Evolutionary conservation across 768 basidiomycete species (phyloP).

Genomic region (Phylloporus rhodoxanthus): DNA sequence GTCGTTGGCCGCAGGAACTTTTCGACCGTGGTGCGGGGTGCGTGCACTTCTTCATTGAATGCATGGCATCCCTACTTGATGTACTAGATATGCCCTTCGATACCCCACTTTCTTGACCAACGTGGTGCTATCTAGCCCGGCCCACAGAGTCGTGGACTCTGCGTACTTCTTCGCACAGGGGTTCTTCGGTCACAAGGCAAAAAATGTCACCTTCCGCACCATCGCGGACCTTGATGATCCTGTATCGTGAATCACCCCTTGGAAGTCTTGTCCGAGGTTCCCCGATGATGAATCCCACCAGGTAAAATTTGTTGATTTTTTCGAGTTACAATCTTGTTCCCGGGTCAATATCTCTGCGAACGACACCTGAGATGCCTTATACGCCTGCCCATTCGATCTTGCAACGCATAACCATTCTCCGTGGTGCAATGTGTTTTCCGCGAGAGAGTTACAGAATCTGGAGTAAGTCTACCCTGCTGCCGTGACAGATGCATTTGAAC

Average conservation of each 20-base stretch:
- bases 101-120: constrained; percentile 20
- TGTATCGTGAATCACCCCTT: constrained; percentile 39
- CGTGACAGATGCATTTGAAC: background rate
- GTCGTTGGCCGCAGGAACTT: constrained; percentile 33
- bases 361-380: constrained; percentile 37
- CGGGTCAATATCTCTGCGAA: constrained; percentile 29
- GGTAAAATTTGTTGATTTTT: background rate
- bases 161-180: constrained; percentile 38
- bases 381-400: constrained; percentile 39
- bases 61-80: background rate
- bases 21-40: constrained; percentile 29
- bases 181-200: constrained; percentile 31
- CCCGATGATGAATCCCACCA: background rate
- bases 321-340: constrained; percentile 20
- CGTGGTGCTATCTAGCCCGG: constrained; percentile 10
- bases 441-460: constrained; percentile 30
- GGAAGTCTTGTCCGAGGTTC: constrained; percentile 31
- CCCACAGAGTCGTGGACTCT: constrained; percentile 33
- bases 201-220: constrained; percentile 26
- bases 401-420: constrained; percentile 34
- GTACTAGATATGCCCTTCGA: constrained; percentile 17
- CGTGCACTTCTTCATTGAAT: constrained; percentile 9
- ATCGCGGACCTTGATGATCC: constrained; percentile 32
- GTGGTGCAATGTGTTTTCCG: constrained; percentile 37
- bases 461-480: constrained; percentile 22